phyloP scores from a whole-genome alignment of 495 filamentous ascomycete genomes.

The Penicillium atrosanguineum region DNA sequence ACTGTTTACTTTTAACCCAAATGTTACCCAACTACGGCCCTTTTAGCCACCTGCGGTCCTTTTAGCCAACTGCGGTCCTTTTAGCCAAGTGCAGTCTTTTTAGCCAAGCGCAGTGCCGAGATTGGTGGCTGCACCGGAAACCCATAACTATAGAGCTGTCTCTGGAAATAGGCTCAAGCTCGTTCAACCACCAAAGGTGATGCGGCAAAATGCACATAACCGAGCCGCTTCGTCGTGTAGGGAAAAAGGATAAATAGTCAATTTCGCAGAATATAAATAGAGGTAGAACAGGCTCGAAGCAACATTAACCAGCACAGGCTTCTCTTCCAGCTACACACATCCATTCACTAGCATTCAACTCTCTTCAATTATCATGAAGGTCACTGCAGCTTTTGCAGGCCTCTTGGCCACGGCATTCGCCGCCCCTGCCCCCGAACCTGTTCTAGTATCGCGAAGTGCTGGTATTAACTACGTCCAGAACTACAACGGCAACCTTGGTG shows the following conservation, averaged over 20 bases:
- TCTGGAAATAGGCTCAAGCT: conserved; percentile 2
- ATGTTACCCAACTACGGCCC: background rate
- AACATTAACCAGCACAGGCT: conserved; percentile 5
- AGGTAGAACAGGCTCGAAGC: conserved; percentile 3
- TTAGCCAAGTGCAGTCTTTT: conserved; percentile 7
- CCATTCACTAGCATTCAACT: conserved; percentile 7
- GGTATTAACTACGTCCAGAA: conserved; percentile 15
- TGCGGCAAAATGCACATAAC: conserved; percentile 6
- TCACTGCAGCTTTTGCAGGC: conserved; percentile 11
- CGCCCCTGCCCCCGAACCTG: conserved; percentile 7
- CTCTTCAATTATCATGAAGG: conserved; percentile 11
- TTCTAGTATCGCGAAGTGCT: conserved; percentile 5
- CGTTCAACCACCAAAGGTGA: conserved; percentile 5
- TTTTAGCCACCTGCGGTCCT: conserved; percentile 9
- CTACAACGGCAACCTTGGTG: conserved; percentile 15
- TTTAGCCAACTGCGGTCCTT: conserved; percentile 6
- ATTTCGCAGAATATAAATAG: conserved; percentile 9
- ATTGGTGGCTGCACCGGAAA: conserved; percentile 1
- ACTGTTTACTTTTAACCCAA: background rate
- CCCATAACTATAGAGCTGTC: conserved; percentile 2
- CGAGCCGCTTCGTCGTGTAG: conserved; percentile 7
- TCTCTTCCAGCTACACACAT: conserved; percentile 7
- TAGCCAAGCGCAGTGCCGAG: background rate
- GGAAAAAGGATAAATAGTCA: conserved; percentile 12
- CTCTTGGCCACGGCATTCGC: conserved; percentile 10